Evolutionary conservation across 176 grass and related monocot genomes (phyloP), one percentile per base, ranked within the genome.

Genomic region (Hordeum vulgare): DNA sequence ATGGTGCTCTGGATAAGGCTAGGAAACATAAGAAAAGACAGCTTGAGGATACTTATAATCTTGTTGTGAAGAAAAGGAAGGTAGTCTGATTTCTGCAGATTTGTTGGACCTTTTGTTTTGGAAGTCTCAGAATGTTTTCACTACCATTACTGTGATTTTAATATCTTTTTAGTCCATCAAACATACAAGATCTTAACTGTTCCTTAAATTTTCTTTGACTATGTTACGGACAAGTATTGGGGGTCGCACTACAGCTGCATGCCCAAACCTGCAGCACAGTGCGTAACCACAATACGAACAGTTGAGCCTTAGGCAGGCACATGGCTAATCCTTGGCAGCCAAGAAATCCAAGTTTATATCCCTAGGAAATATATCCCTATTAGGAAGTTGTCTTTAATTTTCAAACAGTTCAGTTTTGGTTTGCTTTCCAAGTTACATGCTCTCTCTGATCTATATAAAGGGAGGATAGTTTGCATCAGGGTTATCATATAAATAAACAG

Each of bases 21-120:
- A 96, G 97, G 78, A 99, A 99, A 61, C 97, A 99, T 92, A 99
- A 99, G 86, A 99, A 99, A 90, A 90, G 97, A 60, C 97, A 99
- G 71, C 97, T 99, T 78, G 93, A 99, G 75, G 94, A 96, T 81
- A 93, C 94, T 58, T 89, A 83, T 47, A 91, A 96, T 90, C 88
- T 96, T 79, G 85, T 96, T 84, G 23, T 93, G 71, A 96, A 96
- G 73, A 96, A 96, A 92, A 91, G 97, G 68, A 99, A 99, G 93
- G 97, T 96, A 85, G 86, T 70, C 54, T 86, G 6, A 71, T 91
- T 73, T 81, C 44, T 64, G 27, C 15, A 67, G 51, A 68, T 36
- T 13, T 34, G 41, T 54, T 20, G 17, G 64, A 57, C 24, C 40
- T 82, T 63, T 8, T 69, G 11, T 56, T 66, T 82, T 64, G 42